Evolutionary conservation across 805 yeast genomes (phyloP), one percentile per base, ranked within the genome.

Genomic region (Suhomyces pyralidae): DNA sequence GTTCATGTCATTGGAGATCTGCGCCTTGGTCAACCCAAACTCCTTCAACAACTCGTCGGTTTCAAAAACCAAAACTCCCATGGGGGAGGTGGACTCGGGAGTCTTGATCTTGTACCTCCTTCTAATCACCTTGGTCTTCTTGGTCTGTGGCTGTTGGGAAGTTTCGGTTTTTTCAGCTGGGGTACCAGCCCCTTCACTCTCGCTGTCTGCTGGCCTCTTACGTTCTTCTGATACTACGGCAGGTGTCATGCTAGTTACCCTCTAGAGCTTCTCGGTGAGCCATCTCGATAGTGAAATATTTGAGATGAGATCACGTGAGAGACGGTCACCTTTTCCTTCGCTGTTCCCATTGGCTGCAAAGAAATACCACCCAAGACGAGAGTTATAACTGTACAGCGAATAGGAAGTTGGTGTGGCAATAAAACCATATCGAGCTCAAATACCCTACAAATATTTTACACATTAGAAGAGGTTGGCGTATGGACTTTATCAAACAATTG

Each of bases 31-130:
- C 38, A 86, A 66, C 6, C 67, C 64, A 48, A 78, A 61, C 26
- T 74, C 71, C 38, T 64, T 56, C 24, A 86, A 64, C 9, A 91
- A 61, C 47, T 81, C 84, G 32, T 81, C 77, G 53, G 92, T 88
- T 66, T 92, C 97, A 55, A 75, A 75, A 56, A 84, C 81, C 43
- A 93, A 76, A 6, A 90, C 88, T 7, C 97, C 97, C 38, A 84
- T 70, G 7, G 96, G 90, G 1, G 94, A 81, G 0, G 96, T 88
- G 30, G 86, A 80, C 55, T 91, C 97, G 10, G 80, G 78, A 7
- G 78, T 80, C 59, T 85, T 85, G 30, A 80, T 72, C 64, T 81
- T 83, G 61, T 84, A 86, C 61, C 81, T 82, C 63, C 82, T 80
- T 53, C 61, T 70, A 49, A 52, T 54, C 38, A 61, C 61, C 50